Evolutionary conservation across 2,329 filamentous ascomycete genomes (phyloP), one percentile per base, ranked within the genome.

Genomic region (Monilinia fructigena): DNA sequence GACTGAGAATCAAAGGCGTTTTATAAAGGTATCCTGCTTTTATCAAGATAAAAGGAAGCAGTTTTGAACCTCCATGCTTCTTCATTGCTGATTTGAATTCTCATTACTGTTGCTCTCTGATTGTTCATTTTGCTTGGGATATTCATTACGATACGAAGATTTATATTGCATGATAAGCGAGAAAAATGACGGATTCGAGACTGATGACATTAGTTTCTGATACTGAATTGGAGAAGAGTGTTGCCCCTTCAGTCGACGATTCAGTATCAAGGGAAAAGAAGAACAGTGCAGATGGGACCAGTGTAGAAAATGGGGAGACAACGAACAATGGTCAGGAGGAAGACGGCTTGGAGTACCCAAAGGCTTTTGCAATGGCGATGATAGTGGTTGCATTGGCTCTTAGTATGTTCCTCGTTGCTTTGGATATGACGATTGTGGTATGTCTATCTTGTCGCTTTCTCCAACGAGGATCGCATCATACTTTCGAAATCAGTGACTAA

Each of bases 401-500:
- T 50, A 79, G 77, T 66, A 78, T 84, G 59, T 84, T 84, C 70
- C 76, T 84, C n/a, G 74, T 75, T 31, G 68, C 74, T 31, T 66
- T 77, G 40, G 77, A 78, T 62, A 74, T 82, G 80, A 85, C 82
- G 18, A 85, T 85, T 66, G 80, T 85, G n/a, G 64, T 66, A 48
- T 38, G 58, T 63, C 26, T 40, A 45, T 20, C 26, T 28, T 52
- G 20, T 26, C 42, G 11, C 8, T 28, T 47, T 35, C n/a, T 45
- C 18, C 12, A 20, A 55, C 5, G 3, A 20, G 10, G 20, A 54
- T 28, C n/a, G 23, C 18, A 53, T 53, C 6, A 45, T 1, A 53
- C 31, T 11, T 1, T 35, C 10, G 1, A 23, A 23, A 31, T 11
- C 20, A 10, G 20, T 26, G 35, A 20, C 55, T 65, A 26, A 59